phyloP scores from a whole-genome alignment of 306 rosid species.

The Rosa persica region DNA sequence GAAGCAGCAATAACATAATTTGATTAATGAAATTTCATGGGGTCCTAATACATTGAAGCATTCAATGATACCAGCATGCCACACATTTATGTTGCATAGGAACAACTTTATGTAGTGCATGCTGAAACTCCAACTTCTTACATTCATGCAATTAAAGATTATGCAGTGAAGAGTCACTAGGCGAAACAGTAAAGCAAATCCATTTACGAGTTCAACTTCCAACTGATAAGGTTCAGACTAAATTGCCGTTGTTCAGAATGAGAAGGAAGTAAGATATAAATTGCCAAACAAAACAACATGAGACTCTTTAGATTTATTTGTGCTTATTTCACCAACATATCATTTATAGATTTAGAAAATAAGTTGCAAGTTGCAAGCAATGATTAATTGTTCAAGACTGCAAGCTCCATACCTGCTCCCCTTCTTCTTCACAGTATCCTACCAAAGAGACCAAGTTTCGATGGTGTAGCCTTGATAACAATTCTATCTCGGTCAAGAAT shows the following conservation, averaged over 20 bases:
- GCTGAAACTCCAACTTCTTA: not conserved
- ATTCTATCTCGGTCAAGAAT: conserved; percentile 89
- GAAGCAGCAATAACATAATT: conserved; percentile 25
- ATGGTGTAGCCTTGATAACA: conserved; percentile 86
- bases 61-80: not conserved
- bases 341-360: not conserved
- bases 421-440: conserved; percentile 85
- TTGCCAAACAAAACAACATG: not conserved
- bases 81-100: not conserved
- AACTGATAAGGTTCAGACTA: not conserved
- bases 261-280: not conserved
- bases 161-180: not conserved
- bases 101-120: not conserved
- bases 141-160: not conserved
- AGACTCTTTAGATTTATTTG: not conserved
- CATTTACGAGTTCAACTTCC: not conserved
- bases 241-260: not conserved
- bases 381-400: not conserved
- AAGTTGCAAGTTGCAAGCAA: not conserved
- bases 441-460: conserved; percentile 76
- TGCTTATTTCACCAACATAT: not conserved
- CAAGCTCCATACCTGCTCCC: conserved; percentile 52
- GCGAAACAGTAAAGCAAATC: not conserved
- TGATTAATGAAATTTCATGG: not conserved
- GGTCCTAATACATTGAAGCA: not conserved